Base-by-base conservation (phyloP, 129 eudicot species). In the Tagetes patula region DNA sequence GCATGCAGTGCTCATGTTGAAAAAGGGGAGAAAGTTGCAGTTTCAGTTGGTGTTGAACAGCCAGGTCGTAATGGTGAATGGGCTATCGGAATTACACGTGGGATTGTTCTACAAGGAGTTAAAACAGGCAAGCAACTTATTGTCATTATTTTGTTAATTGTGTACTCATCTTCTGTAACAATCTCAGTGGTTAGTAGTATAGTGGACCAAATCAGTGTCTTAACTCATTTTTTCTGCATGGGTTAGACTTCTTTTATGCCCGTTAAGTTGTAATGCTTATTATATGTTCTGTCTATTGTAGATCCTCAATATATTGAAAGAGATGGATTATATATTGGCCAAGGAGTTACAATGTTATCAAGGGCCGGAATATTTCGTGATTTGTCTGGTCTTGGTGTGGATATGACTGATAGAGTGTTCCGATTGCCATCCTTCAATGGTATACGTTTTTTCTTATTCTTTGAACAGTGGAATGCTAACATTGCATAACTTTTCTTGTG, bases 1-100 rank as follows among this genome's bases (percentile, higher is more conserved):
- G 99, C 96, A 63, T 95, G 99, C 80, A 90, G 97, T 79, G 96
- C 96, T 83, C 99, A 91, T 82, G 99, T 95, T 66, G 99, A 95
- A 72, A 80, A 83, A 80, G 99, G 96, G 49, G 99, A 95, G 62
- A 34, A 56, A 34, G 96, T 95, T 73, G 97, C 99, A 58, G 91
- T 95, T 78, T 90, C 99, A 75, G 97, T 88, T 83, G 99, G 94
- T 61, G 70, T 88, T 50, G 99, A 95, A 76, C 96, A 91, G 65
- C 86, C 86, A 72, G 71, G 77, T 58, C 61, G 85, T 42, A 93
- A 86, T 49, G 93, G 94, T 76, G 88, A 82, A 72, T 95, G 97
- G 97, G 83, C 83, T 60, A 75, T 79, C 70, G 96, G 93, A 46
- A 90, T 95, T 70, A 95, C 99, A 65, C 97, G 99, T 74, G 99